Evolutionary conservation across 202 grass and related monocot species (phyloP).

Genomic region (Panicum virgatum): DNA sequence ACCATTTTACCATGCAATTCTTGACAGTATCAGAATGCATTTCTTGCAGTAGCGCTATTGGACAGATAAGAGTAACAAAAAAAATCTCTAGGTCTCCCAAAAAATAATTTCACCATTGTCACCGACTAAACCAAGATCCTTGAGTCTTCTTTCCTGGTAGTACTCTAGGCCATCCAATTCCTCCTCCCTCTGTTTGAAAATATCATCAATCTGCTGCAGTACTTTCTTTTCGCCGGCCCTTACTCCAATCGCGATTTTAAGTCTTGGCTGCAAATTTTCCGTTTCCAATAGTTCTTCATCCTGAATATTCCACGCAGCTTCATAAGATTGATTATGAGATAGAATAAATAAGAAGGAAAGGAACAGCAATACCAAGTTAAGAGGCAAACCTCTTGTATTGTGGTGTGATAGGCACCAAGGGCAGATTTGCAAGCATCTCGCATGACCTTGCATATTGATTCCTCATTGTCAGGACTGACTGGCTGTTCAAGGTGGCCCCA

Average conservation of each 20-base stretch:
- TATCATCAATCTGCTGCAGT: conserved; percentile 74
- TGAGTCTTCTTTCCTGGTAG: conserved; percentile 95
- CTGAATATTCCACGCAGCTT: conserved; percentile 49
- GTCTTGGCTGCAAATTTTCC: conserved; percentile 56
- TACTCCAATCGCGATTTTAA: conserved; percentile 62
- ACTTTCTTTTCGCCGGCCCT: conserved; percentile 91
- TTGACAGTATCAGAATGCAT: background rate
- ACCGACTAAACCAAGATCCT: conserved; percentile 76
- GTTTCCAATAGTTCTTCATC: conserved; percentile 70
- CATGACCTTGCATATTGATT: conserved; percentile 80
- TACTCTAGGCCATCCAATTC: conserved; percentile 92
- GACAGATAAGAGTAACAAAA: background rate
- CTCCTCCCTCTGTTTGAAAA: conserved; percentile 72
- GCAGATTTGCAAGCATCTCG: conserved; percentile 85
- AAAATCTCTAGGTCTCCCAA: conserved; percentile 68
- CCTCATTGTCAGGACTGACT: conserved; percentile 85
- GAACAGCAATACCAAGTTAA: background rate
- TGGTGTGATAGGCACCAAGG: conserved; percentile 66
- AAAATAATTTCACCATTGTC: conserved; percentile 98
- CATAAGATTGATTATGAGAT: conserved; percentile 9
- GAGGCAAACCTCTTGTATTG: conserved; percentile 70
- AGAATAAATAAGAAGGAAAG: conserved; percentile 30
- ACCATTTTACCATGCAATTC: conserved; percentile 22
- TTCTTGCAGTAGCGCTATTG: background rate
- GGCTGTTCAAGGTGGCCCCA: conserved; percentile 94